Percentiles rank a stretch among this genome's conserved stretches.
These are phyloP conservation scores for Phaeophleospora eucalypticola DNA, from an alignment of 2,329 filamentous ascomycete genomes.

Conservation along the genomic window DNA sequence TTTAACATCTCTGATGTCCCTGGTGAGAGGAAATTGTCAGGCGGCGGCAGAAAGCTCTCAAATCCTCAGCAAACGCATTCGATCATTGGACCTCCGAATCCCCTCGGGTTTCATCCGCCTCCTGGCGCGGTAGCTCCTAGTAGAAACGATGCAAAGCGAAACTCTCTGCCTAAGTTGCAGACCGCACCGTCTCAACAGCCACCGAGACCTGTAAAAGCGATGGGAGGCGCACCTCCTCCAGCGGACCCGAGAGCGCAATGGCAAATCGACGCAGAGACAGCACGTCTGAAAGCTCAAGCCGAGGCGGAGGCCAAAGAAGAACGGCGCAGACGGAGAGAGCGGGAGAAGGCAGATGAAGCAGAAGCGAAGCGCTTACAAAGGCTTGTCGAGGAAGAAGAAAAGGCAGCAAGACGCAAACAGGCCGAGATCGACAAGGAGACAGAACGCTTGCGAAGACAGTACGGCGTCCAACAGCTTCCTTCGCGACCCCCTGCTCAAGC, in stretches of 20 bases:
- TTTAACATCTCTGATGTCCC: constrained; percentile 66
- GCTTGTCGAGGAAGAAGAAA: constrained; percentile 53
- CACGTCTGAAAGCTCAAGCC: constrained; percentile 41
- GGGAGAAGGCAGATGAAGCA: constrained; percentile 56
- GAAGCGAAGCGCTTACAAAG: constrained; percentile 55
- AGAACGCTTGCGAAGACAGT: constrained; percentile 63
- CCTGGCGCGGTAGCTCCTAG: constrained; percentile 2
- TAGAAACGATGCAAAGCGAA: constrained; percentile 20
- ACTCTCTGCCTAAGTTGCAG: constrained; percentile 26
- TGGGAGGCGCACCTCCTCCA: constrained; percentile 30
- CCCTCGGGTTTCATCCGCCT: constrained; percentile 19
- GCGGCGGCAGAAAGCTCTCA: constrained; percentile 24
- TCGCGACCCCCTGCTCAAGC: constrained; percentile 8
- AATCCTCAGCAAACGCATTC: constrained; percentile 22
- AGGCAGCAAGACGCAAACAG: constrained; percentile 49
- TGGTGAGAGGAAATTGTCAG: constrained; percentile 26
- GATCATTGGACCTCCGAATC: constrained; percentile 16
- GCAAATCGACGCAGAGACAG: constrained; percentile 50
- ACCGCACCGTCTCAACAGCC: constrained; percentile 21
- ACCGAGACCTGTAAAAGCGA: constrained; percentile 14
- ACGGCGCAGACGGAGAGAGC: constrained; percentile 49
- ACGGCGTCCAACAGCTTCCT: constrained; percentile 50
- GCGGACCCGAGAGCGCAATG: constrained; percentile 51
- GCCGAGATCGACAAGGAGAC: constrained; percentile 67
- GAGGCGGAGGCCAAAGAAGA: constrained; percentile 47